These are phyloP conservation scores for Talaromyces sp. DNA, from an alignment of 2,329 filamentous ascomycete species.

Conservation along the genomic window DNA sequence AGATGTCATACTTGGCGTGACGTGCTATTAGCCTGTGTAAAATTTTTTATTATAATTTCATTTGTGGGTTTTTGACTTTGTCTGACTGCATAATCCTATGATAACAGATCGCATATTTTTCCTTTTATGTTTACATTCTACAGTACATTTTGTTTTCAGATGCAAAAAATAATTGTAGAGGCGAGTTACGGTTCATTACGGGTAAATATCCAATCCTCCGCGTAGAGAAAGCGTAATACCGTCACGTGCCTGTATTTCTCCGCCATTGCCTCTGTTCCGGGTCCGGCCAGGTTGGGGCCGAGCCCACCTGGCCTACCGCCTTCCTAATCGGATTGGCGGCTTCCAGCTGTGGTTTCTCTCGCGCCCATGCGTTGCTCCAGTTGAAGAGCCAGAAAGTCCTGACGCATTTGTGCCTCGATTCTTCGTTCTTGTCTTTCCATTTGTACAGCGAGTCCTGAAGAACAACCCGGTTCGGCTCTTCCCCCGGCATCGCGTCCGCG, in stretches of 20 bases:
- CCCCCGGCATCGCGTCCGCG: not conserved
- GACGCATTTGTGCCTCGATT: not conserved
- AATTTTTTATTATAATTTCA: constrained; percentile 5
- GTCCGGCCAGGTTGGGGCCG: not conserved
- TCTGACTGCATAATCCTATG: not conserved
- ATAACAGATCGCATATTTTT: not conserved
- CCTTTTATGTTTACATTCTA: not conserved
- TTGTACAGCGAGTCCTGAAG: not conserved
- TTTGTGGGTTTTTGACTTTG: not conserved
- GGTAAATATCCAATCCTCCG: not conserved
- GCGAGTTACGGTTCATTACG: not conserved
- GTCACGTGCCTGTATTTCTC: not conserved
- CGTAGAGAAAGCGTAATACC: not conserved
- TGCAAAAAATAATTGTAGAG: not conserved
- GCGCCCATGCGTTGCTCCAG: not conserved
- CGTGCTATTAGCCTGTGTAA: constrained; percentile 8
- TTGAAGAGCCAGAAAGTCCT: not conserved
- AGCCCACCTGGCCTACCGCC: not conserved
- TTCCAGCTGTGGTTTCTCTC: not conserved
- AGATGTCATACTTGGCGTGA: not conserved
- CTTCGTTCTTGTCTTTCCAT: not conserved
- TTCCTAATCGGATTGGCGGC: not conserved
- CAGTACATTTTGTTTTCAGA: not conserved
- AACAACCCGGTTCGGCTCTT: not conserved
- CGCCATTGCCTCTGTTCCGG: not conserved